Conservation (phyloP, 352 stramenopile species). For the Globisporangium spinosum region DNA sequence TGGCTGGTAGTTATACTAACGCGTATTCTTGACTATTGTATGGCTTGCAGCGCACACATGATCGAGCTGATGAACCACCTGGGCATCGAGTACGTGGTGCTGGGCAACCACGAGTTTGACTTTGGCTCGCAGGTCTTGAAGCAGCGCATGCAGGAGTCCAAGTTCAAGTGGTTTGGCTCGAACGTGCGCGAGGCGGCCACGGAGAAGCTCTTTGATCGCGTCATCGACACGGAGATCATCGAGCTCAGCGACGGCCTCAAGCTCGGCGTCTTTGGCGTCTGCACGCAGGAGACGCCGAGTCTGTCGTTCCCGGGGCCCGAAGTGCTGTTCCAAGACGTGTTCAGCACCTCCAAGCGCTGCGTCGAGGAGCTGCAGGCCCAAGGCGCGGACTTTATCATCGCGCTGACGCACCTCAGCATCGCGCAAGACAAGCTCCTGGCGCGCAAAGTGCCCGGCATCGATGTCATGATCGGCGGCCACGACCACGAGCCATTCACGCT, state of each 20-base stretch:
- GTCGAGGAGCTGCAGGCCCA: conserved; percentile 41
- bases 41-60: conserved; percentile 54
- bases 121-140: conserved; percentile 54
- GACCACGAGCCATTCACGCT: conserved; percentile 90
- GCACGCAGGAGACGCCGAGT: conserved; percentile 58
- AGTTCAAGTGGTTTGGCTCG: conserved; percentile 72
- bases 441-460: conserved; percentile 56
- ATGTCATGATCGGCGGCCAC: conserved; percentile 89
- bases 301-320: conserved; percentile 15
- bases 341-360: conserved; percentile 12
- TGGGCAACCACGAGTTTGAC: conserved; percentile 83
- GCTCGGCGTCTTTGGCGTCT: conserved; percentile 69
- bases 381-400: conserved; percentile 82
- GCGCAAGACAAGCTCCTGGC: conserved; percentile 71
- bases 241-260: conserved; percentile 46
- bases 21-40: conserved; percentile 3
- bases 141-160: conserved; percentile 49
- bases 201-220: conserved; percentile 28
- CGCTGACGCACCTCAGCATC: conserved; percentile 81
- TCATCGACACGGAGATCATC: conserved; percentile 56
- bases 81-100: conserved; percentile 64
- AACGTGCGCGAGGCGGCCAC: conserved; percentile 54
- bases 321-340: conserved; percentile 13
- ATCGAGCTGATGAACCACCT: conserved; percentile 76
- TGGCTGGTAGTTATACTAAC: conserved; percentile 4